Conservation (phyloP, 192 early-diverging fungal genomes). For the Fimicolochytrium jonesii region DNA sequence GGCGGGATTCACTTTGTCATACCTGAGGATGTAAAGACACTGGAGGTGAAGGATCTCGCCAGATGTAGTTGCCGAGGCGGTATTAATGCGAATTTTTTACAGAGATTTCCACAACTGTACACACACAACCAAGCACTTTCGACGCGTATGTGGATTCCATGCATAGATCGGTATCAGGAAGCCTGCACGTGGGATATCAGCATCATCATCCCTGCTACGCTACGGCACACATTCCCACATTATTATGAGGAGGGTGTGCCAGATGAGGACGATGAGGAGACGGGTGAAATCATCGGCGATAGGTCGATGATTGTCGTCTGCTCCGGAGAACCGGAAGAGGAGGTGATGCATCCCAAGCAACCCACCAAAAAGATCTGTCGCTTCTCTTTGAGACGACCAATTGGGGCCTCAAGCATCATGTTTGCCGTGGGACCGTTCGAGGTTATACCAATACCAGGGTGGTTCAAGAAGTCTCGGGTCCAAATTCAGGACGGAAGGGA, state of each 20-base stretch:
- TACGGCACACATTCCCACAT: slow-evolving; percentile 5
- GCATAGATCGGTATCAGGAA: slow-evolving; percentile 38
- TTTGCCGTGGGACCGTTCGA: slow-evolving; percentile 44
- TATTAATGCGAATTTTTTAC: neutral
- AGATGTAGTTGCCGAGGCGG: neutral
- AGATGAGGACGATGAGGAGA: slow-evolving; percentile 1
- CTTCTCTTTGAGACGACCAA: slow-evolving; percentile 24
- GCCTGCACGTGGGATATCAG: slow-evolving; percentile 37
- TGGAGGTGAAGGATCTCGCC: slow-evolving; percentile 14
- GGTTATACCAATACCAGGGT: slow-evolving; percentile 6
- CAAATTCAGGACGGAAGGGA: too few relatives aligned
- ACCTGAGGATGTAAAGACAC: slow-evolving; percentile 18
- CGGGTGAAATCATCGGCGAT: neutral
- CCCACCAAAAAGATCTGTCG: slow-evolving; percentile 25
- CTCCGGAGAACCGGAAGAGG: slow-evolving; percentile 35
- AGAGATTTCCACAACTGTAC: slow-evolving; percentile 42
- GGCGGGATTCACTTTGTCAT: slow-evolving; percentile 34
- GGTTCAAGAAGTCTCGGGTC: slow-evolving; percentile 19
- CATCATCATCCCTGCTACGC: slow-evolving; percentile 21
- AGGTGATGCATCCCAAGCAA: slow-evolving; percentile 17
- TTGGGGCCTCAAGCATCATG: slow-evolving; percentile 32
- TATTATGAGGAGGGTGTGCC: neutral
- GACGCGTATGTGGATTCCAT: slow-evolving; percentile 45
- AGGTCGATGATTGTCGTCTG: slow-evolving; percentile 35
- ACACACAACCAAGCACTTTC: slow-evolving; percentile 33